Base-by-base conservation (phyloP, 192 early-diverging fungal species). In the Backusella psychrophila region DNA sequence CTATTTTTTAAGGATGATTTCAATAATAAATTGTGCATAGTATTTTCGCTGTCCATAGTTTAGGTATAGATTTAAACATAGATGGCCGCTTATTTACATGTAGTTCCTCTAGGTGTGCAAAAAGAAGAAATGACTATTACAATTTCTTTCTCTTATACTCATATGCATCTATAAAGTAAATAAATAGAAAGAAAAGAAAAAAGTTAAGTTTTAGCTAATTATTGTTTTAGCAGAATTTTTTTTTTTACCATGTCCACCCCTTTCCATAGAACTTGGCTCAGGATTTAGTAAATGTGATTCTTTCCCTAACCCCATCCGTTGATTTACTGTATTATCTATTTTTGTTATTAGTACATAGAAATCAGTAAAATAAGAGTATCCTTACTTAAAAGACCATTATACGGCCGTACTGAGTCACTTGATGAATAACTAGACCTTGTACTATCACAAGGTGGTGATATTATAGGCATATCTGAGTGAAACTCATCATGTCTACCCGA, bases 241-340 rank as follows among this genome's bases (percentile, higher is more conserved):
- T 33, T 49, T 49, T 17, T 49, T 49, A 49, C 63, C 63, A 15
- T 31, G 63, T 3, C 1, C 26, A 31, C 26, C 63, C 21, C 63
- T 66, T 15, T 31, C 31, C 15, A 33, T 15, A 15, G 63, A 1
- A 15, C 26, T 31, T 31, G 69, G 69, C 21, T n/a, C 69, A n/a
- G 69, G 69, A 14, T 70, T 70, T 42, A 70, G 35, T 70, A 70
- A 31, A 46, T 49, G 29, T 3, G 70, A 71, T 49, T 71, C 70
- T 49, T 44, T 71, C 12, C 70, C 70, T 29, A 71, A 49, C 1
- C 70, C 70, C 70, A 71, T 71, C 15, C 68, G 19, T 41, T 35
- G 68, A 41, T 69, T 69, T n/a, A 39, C 9, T 39, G 35, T 34
- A 39, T 69, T 41, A 69, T 41, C 35, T 41, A 69, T 69, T 26